Conservation (phyloP, 2,329 filamentous ascomycete genomes). For the Penicillium sp. region DNA sequence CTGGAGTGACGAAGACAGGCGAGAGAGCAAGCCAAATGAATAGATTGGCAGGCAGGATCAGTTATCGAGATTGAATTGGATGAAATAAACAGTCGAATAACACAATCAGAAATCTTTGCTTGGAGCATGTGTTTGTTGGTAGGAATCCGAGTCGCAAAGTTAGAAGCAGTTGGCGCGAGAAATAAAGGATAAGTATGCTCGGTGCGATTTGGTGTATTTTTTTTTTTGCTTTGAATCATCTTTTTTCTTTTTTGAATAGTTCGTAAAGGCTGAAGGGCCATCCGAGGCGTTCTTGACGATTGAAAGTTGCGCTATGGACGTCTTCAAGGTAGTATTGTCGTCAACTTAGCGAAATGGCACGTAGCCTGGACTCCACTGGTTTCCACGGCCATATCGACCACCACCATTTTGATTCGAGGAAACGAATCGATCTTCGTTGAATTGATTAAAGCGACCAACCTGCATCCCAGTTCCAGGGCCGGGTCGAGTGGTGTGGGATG, state of each 20-base stretch:
- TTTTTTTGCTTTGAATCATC: not conserved
- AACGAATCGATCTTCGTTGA: conserved; percentile 46
- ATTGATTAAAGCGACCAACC: conserved; percentile 62
- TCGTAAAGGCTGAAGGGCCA: too few relatives aligned
- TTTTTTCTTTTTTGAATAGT: not conserved
- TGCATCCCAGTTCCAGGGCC: conserved; percentile 77
- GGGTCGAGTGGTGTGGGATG: conserved; percentile 83
- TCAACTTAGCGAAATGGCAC: conserved; percentile 40
- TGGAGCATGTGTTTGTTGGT: not conserved
- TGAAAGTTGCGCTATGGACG: not conserved
- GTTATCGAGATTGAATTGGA: conserved; percentile 15
- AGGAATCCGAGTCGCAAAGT: not conserved
- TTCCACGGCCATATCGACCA: conserved; percentile 40
- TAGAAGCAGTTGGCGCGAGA: not conserved
- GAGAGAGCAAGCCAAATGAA: conserved; percentile 20
- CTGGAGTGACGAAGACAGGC: conserved; percentile 5
- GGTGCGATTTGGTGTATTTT: not conserved
- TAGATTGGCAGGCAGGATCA: conserved; percentile 21
- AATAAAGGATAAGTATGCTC: not conserved
- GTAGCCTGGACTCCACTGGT: conserved; percentile 43
- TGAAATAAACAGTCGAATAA: conserved; percentile 11
- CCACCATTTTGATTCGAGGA: conserved; percentile 42
- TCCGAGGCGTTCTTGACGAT: too few relatives aligned
- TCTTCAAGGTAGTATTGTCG: not conserved
- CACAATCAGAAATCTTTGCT: not conserved